Base-by-base conservation (phyloP, 352 stramenopile species). In the Pythium insidiosum region DNA sequence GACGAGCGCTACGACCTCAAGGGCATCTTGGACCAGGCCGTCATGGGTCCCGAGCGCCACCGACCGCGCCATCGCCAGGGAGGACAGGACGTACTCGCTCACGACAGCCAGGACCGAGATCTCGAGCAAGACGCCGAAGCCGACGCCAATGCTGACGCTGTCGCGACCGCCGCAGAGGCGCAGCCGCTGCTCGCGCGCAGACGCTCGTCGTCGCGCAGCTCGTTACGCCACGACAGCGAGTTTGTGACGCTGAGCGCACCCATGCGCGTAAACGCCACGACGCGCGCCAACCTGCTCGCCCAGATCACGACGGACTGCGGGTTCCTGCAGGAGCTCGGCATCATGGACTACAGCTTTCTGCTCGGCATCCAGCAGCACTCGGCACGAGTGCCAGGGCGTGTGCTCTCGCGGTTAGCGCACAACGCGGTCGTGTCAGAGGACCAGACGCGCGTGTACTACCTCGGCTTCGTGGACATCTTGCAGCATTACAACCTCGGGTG, bases 341-440 rank as follows among this genome's bases (percentile, higher is more conserved):
- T 93, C 43, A 93, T 93, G 77, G 80, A 93, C 47, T 93, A 93
- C 50, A 93, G 80, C 47, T 93, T 72, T 26, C 53, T 93, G 34
- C 56, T 93, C 2, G 80, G 80, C 4, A 84, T 90, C 21, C 72
- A 78, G 3, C 64, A 80, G 31, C 81, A 85, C 43, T 61, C 66
- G 25, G 40, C 53, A 18, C 54, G 51, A 5, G 56, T 87, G 37
- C 70, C 83, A 18, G 40, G 66, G 3, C 51, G 67, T 4, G 54
- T 75, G 34, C 47, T 88, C 28, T 63, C 76, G 15, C 63, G 63
- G 26, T 39, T 88, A 23, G 73, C 72, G 6, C 68, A 87, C 46
- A 93, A 93, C 53, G 80, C 80, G 3, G 71, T 93, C 2, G 68
- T 89, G n/a, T 88, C 80, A 1, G 68, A 72, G 2, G 71, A 89